A percentile compares a stretch with the other conserved stretches of the same genome.
phyloP scores from a whole-genome alignment of 2,329 filamentous ascomycete genomes.

The Fusarium scirpi region DNA sequence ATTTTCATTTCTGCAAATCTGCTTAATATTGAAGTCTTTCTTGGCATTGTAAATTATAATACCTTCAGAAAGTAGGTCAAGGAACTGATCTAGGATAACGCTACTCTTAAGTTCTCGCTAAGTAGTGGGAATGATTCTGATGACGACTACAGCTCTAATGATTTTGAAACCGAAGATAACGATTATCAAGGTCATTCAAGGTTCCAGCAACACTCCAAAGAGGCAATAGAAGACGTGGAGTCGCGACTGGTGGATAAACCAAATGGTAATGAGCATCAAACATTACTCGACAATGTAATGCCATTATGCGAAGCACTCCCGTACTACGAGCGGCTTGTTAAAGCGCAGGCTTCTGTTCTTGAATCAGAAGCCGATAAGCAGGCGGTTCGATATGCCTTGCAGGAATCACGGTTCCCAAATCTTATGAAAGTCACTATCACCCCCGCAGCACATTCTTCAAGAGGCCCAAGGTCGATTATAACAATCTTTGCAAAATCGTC shows the following conservation, averaged over 20 bases:
- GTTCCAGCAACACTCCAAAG: not conserved
- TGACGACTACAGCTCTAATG: not conserved
- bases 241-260: not conserved
- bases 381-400: conserved; percentile 1
- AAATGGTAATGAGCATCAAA: not conserved
- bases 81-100: conserved; percentile 19
- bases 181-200: not conserved
- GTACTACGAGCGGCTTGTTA: not conserved
- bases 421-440: not conserved
- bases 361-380: not conserved
- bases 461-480: too few species aligned
- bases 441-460: too few species aligned
- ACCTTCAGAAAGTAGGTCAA: not conserved
- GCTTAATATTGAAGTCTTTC: not conserved
- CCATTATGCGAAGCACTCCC: not conserved
- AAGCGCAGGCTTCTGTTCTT: not conserved
- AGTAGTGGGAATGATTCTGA: not conserved
- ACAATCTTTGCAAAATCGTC: too few species aligned
- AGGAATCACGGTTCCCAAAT: not conserved
- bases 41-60: conserved; percentile 4
- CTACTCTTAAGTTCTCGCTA: not conserved
- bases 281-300: not conserved
- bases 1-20: conserved; percentile 13
- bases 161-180: not conserved
- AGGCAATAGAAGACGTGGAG: not conserved